A percentile compares a stretch with the other conserved stretches of the same genome.
Conservation (phyloP, 345 rosid species). For the Heritiera littoralis region DNA sequence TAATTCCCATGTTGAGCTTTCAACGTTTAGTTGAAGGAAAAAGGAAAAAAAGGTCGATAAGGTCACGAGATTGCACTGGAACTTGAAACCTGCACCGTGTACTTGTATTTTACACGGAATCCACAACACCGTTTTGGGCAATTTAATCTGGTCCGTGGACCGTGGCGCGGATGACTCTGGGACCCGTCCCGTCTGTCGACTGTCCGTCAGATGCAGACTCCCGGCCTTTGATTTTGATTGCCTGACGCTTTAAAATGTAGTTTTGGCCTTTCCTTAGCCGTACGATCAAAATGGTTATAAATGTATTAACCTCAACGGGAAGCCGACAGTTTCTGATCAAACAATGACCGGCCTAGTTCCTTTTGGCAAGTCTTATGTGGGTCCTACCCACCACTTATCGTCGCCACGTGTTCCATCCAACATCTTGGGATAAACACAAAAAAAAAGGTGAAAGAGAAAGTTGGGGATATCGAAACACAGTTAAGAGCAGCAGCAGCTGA, state of each 20-base stretch:
- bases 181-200: neutral
- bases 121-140: no score
- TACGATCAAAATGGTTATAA: constrained; percentile 27
- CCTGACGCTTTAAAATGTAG: constrained; percentile 16
- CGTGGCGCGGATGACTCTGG: no score
- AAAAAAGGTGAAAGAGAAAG: neutral
- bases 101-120: no score
- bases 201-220: neutral
- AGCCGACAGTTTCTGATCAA: constrained; percentile 41
- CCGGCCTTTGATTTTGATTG: neutral
- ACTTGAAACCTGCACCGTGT: no score
- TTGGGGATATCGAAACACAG: constrained; percentile 12
- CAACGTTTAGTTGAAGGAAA: no score
- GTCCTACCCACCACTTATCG: constrained; percentile 26
- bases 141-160: no score
- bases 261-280: constrained; percentile 24
- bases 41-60: no score
- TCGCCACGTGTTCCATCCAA: constrained; percentile 34
- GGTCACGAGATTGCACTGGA: no score
- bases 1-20: no score
- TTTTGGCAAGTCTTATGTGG: constrained; percentile 43
- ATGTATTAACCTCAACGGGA: constrained; percentile 11
- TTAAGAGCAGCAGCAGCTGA: neutral
- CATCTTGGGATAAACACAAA: neutral
- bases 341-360: constrained; percentile 44